Conservation (phyloP, 2,329 filamentous ascomycete genomes). For the Botrytis tulipae region DNA sequence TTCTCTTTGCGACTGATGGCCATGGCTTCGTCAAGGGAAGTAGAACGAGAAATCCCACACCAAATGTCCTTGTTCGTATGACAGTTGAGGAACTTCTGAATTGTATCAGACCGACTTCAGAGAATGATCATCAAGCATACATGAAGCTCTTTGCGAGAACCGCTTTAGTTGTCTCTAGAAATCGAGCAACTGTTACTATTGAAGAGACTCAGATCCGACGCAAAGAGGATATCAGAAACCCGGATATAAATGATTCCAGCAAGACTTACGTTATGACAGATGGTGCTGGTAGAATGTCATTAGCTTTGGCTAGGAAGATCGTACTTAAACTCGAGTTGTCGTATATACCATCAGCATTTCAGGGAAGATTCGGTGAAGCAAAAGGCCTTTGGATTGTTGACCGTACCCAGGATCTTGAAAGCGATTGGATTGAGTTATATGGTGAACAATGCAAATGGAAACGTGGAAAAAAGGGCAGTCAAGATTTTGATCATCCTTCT, state of each 20-base stretch:
- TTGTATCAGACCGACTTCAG: slow-evolving; percentile 50
- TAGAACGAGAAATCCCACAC: neutral
- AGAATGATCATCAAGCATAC: slow-evolving; percentile 48
- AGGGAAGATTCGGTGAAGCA: slow-evolving; percentile 68
- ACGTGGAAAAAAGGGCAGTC: slow-evolving; percentile 46
- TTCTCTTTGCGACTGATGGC: slow-evolving; percentile 56
- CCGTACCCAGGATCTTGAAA: slow-evolving; percentile 45
- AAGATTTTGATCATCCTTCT: slow-evolving; percentile 39
- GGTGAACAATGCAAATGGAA: slow-evolving; percentile 69
- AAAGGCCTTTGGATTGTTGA: slow-evolving; percentile 76
- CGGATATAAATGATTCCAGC: slow-evolving; percentile 7
- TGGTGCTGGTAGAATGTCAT: slow-evolving; percentile 65
- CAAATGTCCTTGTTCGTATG: slow-evolving; percentile 33
- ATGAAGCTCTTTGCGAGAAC: slow-evolving; percentile 60
- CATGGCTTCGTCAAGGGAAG: slow-evolving; percentile 14
- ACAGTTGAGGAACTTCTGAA: slow-evolving; percentile 46
- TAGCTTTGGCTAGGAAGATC: slow-evolving; percentile 54
- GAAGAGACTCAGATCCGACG: slow-evolving; percentile 46
- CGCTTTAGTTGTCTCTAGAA: slow-evolving; percentile 51
- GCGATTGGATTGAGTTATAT: slow-evolving; percentile 64
- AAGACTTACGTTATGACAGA: slow-evolving; percentile 58
- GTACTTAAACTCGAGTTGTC: slow-evolving; percentile 49
- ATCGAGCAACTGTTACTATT: slow-evolving; percentile 42
- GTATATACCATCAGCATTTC: slow-evolving; percentile 62
- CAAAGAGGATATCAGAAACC: slow-evolving; percentile 32